Evolutionary conservation across 139 green algal species (phyloP), one percentile per base, ranked within the genome.

Genomic region (Dunaliella sp.): DNA sequence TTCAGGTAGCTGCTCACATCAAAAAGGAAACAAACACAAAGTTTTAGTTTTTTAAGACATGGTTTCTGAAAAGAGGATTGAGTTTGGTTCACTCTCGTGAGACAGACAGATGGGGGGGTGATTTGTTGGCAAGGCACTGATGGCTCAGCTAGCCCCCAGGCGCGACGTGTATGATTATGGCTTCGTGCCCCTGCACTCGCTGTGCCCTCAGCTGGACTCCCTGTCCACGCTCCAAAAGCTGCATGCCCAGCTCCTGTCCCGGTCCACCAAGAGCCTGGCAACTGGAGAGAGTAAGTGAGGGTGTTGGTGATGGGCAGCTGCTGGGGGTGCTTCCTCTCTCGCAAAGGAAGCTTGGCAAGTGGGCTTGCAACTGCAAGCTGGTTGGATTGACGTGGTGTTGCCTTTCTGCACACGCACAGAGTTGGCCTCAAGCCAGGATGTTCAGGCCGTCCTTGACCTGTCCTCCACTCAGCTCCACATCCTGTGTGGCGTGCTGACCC

Each of bases 151-250:
- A 80, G 83, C 86, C 35, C 83, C 87, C 24, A n/a, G 89, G 36
- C 65, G 86, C 0, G 89, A 92, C 24, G 90, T 93, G 3, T 87
- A 88, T 77, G 86, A 91, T 36, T 93, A 89, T 86, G 91, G 91
- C 0, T 31, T 86, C 1, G 85, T 93, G 31, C 89, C 89, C 0
- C 77, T 90, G 7, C 77, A 86, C 0, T 75, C 89, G 0, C 82
- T 93, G 30, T 86, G 81, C 37, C 91, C 91, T 24, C 86, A 90
- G 80, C 87, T 94, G 37, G 91, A 92, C 36, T 75, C 34, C 12
- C 48, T 83, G 0, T 32, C 73, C 28, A 82, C 87, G 24, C 82
- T 93, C 25, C 84, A 87, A 34, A 48, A 83, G 22, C 80, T 90
- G 37, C 87, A 91, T 59, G 80, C 73, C 35, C 84, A 87, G 65